Base-by-base conservation (phyloP, 1,284 basidiomycete genomes). In the Ustilago cynodontis region DNA sequence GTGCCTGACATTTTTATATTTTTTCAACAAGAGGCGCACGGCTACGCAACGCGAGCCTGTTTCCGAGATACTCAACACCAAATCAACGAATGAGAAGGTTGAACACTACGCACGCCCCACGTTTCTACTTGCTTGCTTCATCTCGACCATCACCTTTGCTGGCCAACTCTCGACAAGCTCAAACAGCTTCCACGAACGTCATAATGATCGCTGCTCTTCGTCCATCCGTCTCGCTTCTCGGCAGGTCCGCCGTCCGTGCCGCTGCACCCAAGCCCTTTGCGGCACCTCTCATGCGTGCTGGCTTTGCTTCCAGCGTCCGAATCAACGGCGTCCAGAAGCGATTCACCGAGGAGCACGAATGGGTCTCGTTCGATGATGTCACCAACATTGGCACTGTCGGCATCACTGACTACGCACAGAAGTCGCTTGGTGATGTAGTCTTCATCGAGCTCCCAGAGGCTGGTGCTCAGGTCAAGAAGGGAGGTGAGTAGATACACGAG, bases 391-490 rank as follows among this genome's bases (percentile, higher is more conserved):
- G 94, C 47, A 92, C 90, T 9, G 89, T 99, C 49, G 91, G 91
- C 50, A 95, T 99, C 86, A 98, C 97, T 22, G 89, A 98, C 86
- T 93, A 98, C 86, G 96, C 96, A 4, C 95, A 98, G 86, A 90
- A 91, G 65, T 91, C 92, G 57, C 90, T 99, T 3, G 97, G 96
- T 28, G 97, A 99, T 87, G 94, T 99, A 65, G 96, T 99, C 55
- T 99, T 94, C 87, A 94, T 99, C 63, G 97, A 99, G 87, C 90
- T 99, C 61, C 94, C 94, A 3, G 80, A 87, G 14, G 86, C 89
- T n/a, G 94, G 93, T 10, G 89, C 89, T 2, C 87, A 90, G 77
- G 89, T 98, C 65, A 86, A 87, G 39, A 88, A 92, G 87, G 94
- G 94, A 82, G 94, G 96, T 97, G 77, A 82, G 88, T 81, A 57